phyloP scores from a whole-genome alignment of 768 basidiomycete species.

The Rhodotorula sphaerocarpa region DNA sequence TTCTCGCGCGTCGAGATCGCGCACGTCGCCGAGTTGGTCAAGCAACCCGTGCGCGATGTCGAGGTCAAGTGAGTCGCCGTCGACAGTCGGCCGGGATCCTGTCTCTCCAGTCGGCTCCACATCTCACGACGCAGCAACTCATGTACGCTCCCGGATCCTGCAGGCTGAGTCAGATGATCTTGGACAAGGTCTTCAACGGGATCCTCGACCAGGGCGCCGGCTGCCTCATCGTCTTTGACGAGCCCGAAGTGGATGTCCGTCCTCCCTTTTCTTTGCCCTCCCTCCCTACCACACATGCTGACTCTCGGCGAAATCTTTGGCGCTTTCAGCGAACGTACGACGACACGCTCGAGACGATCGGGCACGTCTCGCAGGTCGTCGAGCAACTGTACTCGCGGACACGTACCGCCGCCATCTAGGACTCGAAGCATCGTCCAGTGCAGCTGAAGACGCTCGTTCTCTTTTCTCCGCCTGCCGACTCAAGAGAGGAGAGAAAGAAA shows the following conservation, averaged over 20 bases:
- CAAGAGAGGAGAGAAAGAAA: background rate
- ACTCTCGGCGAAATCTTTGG: background rate
- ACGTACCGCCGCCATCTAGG: conserved; percentile 20
- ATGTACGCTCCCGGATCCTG: too few relatives aligned
- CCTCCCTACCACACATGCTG: background rate
- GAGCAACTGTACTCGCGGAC: conserved; percentile 46
- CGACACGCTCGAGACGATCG: conserved; percentile 78
- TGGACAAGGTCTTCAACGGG: conserved; percentile 87
- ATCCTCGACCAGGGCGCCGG: conserved; percentile 95
- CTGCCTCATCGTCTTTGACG: conserved; percentile 81
- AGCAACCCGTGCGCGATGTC: conserved; percentile 75
- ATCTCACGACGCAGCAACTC: conserved; percentile 15
- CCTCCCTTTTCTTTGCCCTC: background rate
- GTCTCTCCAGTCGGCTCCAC: background rate
- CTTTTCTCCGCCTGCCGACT: background rate
- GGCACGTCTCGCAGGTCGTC: conserved; percentile 87
- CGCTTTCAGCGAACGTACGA: conserved; percentile 69
- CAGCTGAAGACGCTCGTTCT: too few relatives aligned
- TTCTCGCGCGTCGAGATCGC: conserved; percentile 86
- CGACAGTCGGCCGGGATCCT: conserved; percentile 38
- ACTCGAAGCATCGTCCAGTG: too few relatives aligned
- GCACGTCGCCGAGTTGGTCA: conserved; percentile 76
- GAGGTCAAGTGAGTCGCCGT: conserved; percentile 72
- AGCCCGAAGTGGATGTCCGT: conserved; percentile 60
- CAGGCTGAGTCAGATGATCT: conserved; percentile 94